Conservation (phyloP, 768 basidiomycete genomes). For the Boletus eberwhitei region DNA sequence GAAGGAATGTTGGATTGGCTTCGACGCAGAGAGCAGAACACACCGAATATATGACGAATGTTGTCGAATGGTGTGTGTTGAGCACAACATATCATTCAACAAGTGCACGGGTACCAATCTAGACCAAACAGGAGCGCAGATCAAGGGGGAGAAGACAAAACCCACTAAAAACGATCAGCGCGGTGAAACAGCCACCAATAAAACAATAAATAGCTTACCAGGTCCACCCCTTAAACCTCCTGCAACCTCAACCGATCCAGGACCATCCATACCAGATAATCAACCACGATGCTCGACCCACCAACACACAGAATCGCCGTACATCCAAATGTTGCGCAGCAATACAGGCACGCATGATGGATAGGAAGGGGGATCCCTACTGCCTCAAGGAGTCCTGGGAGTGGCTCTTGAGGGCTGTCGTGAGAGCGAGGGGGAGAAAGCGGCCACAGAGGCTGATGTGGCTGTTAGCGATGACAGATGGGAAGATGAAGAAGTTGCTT, state of each 20-base stretch:
- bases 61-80: neutral
- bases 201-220: too few relatives aligned
- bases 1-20: neutral
- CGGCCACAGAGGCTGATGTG: too few relatives aligned
- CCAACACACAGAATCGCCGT: neutral
- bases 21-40: neutral
- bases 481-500: neutral
- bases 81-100: neutral
- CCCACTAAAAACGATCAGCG: neutral
- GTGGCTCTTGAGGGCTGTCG: neutral
- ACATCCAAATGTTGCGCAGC: neutral
- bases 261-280: too few relatives aligned
- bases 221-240: too few relatives aligned
- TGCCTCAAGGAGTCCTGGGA: neutral
- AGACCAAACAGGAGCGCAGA: neutral
- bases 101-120: accelerated
- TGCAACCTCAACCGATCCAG: too few relatives aligned
- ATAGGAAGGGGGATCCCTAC: neutral
- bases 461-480: neutral
- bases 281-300: neutral
- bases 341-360: neutral
- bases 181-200: neutral
- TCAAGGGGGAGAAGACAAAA: neutral
- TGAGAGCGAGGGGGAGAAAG: neutral
- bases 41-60: accelerated